Percentiles rank a stretch among this genome's conserved stretches.
Conservation (phyloP, 2,329 filamentous ascomycete genomes). For the Diaporthe citri region DNA sequence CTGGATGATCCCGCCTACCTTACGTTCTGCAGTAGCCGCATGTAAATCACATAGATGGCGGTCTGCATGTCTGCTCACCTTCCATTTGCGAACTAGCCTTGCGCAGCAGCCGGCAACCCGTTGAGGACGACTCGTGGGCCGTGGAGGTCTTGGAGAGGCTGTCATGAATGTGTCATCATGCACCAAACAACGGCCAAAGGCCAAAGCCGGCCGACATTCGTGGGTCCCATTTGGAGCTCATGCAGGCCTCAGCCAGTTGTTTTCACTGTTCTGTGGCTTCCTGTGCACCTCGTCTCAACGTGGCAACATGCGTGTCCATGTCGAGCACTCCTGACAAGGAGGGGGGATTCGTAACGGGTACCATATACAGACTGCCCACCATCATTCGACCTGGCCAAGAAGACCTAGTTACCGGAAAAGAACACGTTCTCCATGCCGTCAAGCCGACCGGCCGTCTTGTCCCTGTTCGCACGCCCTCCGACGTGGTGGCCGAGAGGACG, state of each 20-base stretch:
- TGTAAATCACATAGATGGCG: constrained; percentile 32
- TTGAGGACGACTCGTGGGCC: not conserved
- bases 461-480: no score
- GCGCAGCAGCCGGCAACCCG: not conserved
- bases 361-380: not conserved
- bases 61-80: constrained; percentile 28
- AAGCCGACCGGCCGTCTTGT: not conserved
- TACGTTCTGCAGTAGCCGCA: constrained; percentile 21
- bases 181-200: not conserved
- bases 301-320: not conserved
- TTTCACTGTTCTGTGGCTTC: not conserved
- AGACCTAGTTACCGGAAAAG: not conserved
- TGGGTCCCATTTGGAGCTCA: not conserved
- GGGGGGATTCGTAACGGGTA: not conserved
- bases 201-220: not conserved
- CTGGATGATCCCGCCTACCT: not conserved
- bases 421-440: not conserved
- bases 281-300: not conserved
- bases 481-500: not conserved
- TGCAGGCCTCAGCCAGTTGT: not conserved
- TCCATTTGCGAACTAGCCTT: constrained; percentile 21
- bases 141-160: not conserved
- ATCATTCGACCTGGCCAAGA: not conserved
- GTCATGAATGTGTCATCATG: not conserved
- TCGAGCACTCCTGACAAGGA: not conserved